phyloP scores from a whole-genome alignment of 108 stramenopile species.

The Seminavis robusta region DNA sequence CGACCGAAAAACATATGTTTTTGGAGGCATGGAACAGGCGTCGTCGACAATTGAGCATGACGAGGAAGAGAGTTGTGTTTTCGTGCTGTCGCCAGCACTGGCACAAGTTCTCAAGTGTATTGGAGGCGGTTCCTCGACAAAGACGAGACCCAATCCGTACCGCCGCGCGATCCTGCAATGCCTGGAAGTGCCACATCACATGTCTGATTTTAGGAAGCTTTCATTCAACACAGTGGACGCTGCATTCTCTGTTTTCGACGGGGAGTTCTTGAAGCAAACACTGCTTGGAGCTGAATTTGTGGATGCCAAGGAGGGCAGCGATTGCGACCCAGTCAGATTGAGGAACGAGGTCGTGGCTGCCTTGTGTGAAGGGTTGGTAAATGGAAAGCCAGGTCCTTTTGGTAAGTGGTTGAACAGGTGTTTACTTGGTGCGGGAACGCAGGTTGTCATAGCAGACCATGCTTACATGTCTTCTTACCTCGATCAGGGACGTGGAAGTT shows the following conservation, averaged over 20 bases:
- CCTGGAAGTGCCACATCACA: slow-evolving; percentile 2
- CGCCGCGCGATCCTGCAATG: slow-evolving; percentile 46
- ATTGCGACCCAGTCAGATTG: too few species aligned
- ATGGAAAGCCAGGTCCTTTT: slow-evolving; percentile 12
- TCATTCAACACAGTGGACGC: slow-evolving; percentile 37
- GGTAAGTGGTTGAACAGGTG: slow-evolving; percentile 1
- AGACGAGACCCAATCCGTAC: slow-evolving; percentile 46
- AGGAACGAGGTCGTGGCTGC: slow-evolving; percentile 29
- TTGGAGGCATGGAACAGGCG: slow-evolving; percentile 10
- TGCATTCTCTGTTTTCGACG: slow-evolving; percentile 29
- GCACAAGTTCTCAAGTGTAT: slow-evolving; percentile 50
- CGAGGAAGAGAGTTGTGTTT: slow-evolving; percentile 44
- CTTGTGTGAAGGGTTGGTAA: slow-evolving; percentile 23
- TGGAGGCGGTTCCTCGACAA: slow-evolving; percentile 24
- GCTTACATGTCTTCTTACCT: background rate
- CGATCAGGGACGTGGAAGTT: slow-evolving; percentile 48
- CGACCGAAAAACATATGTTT: slow-evolving; percentile 19
- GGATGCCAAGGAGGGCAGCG: slow-evolving; percentile 8
- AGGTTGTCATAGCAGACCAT: background rate
- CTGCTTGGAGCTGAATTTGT: slow-evolving; percentile 38
- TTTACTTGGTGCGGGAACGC: background rate
- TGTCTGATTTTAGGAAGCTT: slow-evolving; percentile 28
- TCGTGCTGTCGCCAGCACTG: slow-evolving; percentile 72
- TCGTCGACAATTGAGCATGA: background rate
- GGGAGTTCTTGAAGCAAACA: slow-evolving; percentile 26